Base-by-base conservation (phyloP, 805 yeast genomes). In the Yarrowia deformans region DNA sequence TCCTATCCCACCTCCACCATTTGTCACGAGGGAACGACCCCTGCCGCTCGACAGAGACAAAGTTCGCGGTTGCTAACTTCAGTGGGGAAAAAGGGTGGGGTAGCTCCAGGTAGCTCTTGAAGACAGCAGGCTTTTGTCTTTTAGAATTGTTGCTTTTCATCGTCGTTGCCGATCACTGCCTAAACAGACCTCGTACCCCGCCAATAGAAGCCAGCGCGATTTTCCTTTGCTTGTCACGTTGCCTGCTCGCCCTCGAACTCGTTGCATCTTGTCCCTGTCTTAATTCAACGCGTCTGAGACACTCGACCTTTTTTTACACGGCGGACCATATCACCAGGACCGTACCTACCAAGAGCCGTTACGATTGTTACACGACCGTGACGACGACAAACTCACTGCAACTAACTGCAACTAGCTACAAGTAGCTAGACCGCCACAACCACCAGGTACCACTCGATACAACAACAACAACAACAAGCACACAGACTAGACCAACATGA, bases 1-100 rank as follows among this genome's bases (percentile, higher is more conserved):
- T 8, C 10, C 37, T 23, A 34, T 8, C 37, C 37, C 37, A 34
- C 37, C 37, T 34, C 37, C 37, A 34, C 39, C 39, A 35, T 14
- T n/a, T 42, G 46, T 42, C 46, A 48, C 52, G 40, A 39, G 40
- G 40, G 12, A 39, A 39, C 29, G 29, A 39, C 40, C 40, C 40
- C 40, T 39, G 40, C 40, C 43, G n/a, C 43, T 16, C 43, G n/a
- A 14, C 43, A 5, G 8, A 14, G 6, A 40, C 43, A 14, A 40
- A 16, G 43, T 40, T 40, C 40, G 40, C 14, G 40, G 40, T 10
- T 12, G 13, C n/a, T 6, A 40, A 8, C 18, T 14, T 56, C 49
- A 42, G 63, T n/a, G 63, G 63, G 63, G 63, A 56, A 54, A 39
- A 39, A 58, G 66, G 66, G 66, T 60, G 66, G 66, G 66, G 66